These are phyloP conservation scores for Ramalina peruviana DNA, from an alignment of 495 filamentous ascomycete species.

Conservation along the genomic window DNA sequence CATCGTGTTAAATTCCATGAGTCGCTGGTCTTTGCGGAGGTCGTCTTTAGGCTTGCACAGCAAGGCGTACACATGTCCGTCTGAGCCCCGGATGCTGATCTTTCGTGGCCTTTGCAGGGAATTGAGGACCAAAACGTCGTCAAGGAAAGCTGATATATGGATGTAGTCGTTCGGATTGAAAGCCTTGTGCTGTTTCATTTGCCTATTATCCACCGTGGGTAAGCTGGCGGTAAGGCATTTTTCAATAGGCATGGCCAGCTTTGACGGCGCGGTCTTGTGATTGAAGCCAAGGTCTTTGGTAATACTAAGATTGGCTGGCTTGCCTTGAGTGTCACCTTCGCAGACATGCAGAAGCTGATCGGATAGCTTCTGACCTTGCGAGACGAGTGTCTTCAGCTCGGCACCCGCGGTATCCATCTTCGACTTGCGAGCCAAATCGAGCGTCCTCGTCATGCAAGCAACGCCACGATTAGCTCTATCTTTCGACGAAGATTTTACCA, in stretches of 20 bases:
- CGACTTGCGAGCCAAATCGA: conserved; percentile 30
- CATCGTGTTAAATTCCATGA: conserved; percentile 99
- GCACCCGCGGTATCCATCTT: conserved; percentile 26
- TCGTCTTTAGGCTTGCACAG: conserved; percentile 98
- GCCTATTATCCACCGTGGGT: conserved; percentile 57
- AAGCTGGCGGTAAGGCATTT: conserved; percentile 67
- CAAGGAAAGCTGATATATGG: conserved; percentile 53
- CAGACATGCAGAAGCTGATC: conserved; percentile 73
- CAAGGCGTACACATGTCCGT: conserved; percentile 75
- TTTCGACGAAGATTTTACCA: conserved; percentile 46
- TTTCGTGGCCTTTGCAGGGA: conserved; percentile 88
- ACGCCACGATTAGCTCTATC: conserved; percentile 34
- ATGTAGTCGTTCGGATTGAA: conserved; percentile 53
- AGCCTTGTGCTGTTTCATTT: conserved; percentile 59
- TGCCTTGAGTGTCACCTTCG: conserved; percentile 56
- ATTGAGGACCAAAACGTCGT: conserved; percentile 77
- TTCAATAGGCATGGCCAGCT: conserved; percentile 78
- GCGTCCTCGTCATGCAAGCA: conserved; percentile 28
- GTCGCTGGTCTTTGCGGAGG: conserved; percentile 85
- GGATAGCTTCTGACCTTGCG: conserved; percentile 65
- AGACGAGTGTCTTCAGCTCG: conserved; percentile 58
- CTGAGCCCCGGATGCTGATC: conserved; percentile 73
- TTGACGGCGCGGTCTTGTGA: conserved; percentile 65
- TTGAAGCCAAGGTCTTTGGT: conserved; percentile 69
- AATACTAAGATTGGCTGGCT: conserved; percentile 55